Evolutionary conservation across 441 rosid genomes (phyloP).

Genomic region (Geranium incanum): DNA sequence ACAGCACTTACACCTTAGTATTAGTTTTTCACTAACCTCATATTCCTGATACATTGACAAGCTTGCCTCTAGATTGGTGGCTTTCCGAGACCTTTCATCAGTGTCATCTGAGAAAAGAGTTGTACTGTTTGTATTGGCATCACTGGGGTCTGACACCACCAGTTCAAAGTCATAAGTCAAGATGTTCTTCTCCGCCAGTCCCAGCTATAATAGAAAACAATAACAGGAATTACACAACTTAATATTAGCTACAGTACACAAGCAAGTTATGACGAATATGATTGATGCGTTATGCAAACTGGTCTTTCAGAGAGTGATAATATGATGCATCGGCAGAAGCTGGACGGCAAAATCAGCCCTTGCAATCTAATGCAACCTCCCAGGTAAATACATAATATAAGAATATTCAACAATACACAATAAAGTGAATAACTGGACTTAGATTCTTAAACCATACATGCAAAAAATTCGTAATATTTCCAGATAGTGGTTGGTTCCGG

Average conservation of each 20-base stretch:
- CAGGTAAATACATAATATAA: neutral
- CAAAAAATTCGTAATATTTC: neutral
- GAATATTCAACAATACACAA: neutral
- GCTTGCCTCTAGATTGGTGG: constrained; percentile 47
- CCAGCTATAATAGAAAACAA: constrained; percentile 51
- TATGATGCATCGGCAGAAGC: neutral
- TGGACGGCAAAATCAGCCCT: neutral
- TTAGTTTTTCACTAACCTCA: constrained; percentile 45
- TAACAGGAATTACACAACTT: constrained; percentile 18
- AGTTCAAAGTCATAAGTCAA: constrained; percentile 73
- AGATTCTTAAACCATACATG: neutral
- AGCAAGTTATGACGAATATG: neutral
- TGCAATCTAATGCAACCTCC: neutral
- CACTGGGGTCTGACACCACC: constrained; percentile 81
- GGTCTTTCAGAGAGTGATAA: neutral
- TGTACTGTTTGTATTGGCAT: constrained; percentile 85
- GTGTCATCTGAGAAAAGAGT: constrained; percentile 79
- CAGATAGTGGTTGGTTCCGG: neutral
- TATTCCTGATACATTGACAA: constrained; percentile 51
- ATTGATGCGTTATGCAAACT: constrained; percentile 15
- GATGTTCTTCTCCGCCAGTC: constrained; percentile 80
- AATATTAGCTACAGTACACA: constrained; percentile 1
- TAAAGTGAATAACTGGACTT: neutral
- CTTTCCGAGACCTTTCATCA: constrained; percentile 69
- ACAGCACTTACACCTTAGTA: neutral